Base-by-base conservation (phyloP, 2,329 filamentous ascomycete species). In the Niveomyces coronatus region DNA sequence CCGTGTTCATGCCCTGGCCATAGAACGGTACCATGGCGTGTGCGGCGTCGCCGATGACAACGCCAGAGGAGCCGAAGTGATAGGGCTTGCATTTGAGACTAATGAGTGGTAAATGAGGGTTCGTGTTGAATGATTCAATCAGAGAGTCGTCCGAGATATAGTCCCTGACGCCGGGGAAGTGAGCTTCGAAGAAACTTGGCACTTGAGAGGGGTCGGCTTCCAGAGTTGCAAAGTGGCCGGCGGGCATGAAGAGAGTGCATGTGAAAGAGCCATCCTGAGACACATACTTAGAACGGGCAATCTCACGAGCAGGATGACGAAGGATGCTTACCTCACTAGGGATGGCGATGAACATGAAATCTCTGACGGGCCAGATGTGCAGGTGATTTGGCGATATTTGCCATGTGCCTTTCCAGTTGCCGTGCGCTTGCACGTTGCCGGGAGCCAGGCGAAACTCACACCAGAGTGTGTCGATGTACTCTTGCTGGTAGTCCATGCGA, bases 21-120 rank as follows among this genome's bases (percentile, higher is more conserved):
- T 96, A 98, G 61, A 98, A 98, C 0, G 91, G 91, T 0, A 98
- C 87, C 80, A 98, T 95, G 41, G 93, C 91, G 57, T 98, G 91
- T 0, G 91, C 88, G 7, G 91, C 87, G 55, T 98, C 91, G 42
- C 91, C 91, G 24, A 98, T 57, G 34, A 98, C 85, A 43, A 94
- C 86, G 22, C 74, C 86, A 1, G 79, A 82, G 17, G 77, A 76
- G 35, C 64, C 68, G 63, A 76, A 86, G 63, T 94, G 86, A 60
- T 96, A 85, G 0, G 91, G 91, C 14, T 74, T 74, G 64, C 88
- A 95, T 61, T 94, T 96, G 54, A 98, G 82, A 55, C 76, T 91
- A 55, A 98, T 91, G 6, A 98, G 70, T 0, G 91, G 91, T 0
- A 96, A 75, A 53, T 96, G 91, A 1, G 87, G 87, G 56, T 95